phyloP scores from a whole-genome alignment of 2,329 filamentous ascomycete species.

The Colletotrichum tabaci region DNA sequence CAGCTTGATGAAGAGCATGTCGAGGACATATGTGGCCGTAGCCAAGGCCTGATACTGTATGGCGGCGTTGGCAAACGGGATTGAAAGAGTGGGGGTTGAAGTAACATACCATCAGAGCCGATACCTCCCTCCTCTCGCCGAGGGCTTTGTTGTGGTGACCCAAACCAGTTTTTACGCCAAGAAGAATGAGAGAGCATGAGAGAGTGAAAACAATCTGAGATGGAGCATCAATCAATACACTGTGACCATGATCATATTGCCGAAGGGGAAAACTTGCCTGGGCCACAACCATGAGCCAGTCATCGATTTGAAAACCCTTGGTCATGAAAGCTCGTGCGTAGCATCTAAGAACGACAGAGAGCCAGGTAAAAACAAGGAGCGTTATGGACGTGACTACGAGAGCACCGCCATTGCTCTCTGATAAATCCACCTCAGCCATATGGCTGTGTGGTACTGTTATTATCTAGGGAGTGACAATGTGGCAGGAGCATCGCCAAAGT shows the following conservation, averaged over 20 bases:
- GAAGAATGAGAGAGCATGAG: constrained; percentile 62
- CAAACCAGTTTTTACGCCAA: constrained; percentile 59
- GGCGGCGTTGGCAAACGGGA: background rate
- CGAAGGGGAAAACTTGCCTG: constrained; percentile 55
- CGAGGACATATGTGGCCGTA: constrained; percentile 64
- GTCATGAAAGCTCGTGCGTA: constrained; percentile 62
- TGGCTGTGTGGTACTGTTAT: constrained; percentile 24
- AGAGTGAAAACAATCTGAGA: constrained; percentile 61
- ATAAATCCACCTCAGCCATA: constrained; percentile 55
- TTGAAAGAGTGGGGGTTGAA: background rate
- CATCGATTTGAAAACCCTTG: constrained; percentile 63
- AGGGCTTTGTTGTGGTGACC: constrained; percentile 65
- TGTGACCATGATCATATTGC: background rate
- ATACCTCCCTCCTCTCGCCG: constrained; percentile 55
- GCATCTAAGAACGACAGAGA: constrained; percentile 59
- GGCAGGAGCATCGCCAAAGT: constrained; percentile 29
- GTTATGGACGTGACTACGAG: constrained; percentile 55
- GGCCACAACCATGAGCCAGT: constrained; percentile 67
- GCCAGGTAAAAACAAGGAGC: constrained; percentile 58
- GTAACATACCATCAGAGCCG: constrained; percentile 60
- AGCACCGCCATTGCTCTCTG: constrained; percentile 56
- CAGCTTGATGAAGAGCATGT: constrained; percentile 72
- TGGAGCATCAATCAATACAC: constrained; percentile 4
- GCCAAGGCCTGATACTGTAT: constrained; percentile 66
- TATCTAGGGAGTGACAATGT: constrained; percentile 21